These are phyloP conservation scores for Penicillium palitans DNA, from an alignment of 2,329 filamentous ascomycete genomes.

Conservation along the genomic window DNA sequence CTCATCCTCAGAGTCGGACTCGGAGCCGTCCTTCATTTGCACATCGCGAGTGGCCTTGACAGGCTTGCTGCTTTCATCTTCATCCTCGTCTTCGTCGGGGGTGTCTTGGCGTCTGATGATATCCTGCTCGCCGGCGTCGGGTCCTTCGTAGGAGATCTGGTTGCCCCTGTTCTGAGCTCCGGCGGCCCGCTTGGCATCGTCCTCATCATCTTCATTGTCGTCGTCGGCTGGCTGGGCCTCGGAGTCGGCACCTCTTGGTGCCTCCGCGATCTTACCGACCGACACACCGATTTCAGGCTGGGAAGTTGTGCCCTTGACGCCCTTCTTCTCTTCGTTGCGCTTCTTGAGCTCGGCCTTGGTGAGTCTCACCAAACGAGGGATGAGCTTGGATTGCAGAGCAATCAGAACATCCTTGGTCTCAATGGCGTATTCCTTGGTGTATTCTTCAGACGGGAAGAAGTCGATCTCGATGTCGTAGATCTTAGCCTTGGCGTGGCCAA, in stretches of 20 bases:
- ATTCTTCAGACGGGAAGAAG: constrained; percentile 83
- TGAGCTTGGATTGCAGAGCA: constrained; percentile 77
- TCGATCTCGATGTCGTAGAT: constrained; percentile 78
- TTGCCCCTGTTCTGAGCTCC: constrained; percentile 68
- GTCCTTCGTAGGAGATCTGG: constrained; percentile 84
- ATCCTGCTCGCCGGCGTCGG: constrained; percentile 88
- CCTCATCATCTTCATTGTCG: constrained; percentile 74
- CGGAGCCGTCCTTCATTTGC: constrained; percentile 34
- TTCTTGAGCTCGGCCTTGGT: constrained; percentile 78
- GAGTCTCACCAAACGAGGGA: constrained; percentile 68
- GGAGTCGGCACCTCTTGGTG: constrained; percentile 47
- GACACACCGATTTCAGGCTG: constrained; percentile 73
- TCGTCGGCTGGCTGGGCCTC: constrained; percentile 65
- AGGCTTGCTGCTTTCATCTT: constrained; percentile 48
- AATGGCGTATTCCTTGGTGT: constrained; percentile 82
- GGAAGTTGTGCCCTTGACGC: constrained; percentile 62
- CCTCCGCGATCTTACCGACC: constrained; percentile 57
- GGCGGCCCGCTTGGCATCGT: constrained; percentile 67
- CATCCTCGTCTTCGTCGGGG: constrained; percentile 54
- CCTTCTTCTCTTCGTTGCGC: constrained; percentile 62
- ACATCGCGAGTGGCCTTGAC: constrained; percentile 38
- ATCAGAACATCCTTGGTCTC: constrained; percentile 71
- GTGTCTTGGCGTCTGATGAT: constrained; percentile 66
- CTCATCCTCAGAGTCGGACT: constrained; percentile 41
- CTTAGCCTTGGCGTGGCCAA: constrained; percentile 71